Base-by-base conservation (phyloP, 495 filamentous ascomycete species). In the Terfezia boudieri region DNA sequence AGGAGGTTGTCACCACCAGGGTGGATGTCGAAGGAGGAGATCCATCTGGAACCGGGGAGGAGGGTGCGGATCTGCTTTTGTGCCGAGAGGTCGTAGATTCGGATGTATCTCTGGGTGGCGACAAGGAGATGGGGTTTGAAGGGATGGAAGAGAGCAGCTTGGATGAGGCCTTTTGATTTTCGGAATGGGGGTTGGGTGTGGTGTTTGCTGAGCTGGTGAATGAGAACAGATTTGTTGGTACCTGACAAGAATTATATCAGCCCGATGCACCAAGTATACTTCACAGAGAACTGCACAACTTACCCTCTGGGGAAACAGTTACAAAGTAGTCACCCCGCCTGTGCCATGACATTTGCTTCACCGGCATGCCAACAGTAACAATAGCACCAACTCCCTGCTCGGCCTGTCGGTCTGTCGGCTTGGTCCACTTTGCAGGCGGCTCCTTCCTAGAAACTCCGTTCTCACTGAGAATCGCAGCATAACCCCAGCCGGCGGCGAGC, bases 301-400 rank as follows among this genome's bases (percentile, higher is more conserved):
- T 55, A 57, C 55, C 54, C 11, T 55, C 69, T 7, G 90, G 87
- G 51, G 86, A 92, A 48, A 94, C 84, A 8, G 87, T 95, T 57
- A 86, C 76, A 66, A 98, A 82, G 72, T 94, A 94, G 66, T 95
- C 87, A 60, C 90, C 90, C 58, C 83, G 78, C 56, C 90, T 79
- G 70, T 98, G 90, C 86, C 86, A 96, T 60, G 78, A 79, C 61
- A 98, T 80, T n/a, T 84, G 80, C 70, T 94, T 96, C 59, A 90
- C 74, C 7, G 81, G 75, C 49, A 83, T 81, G 53, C 82, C 76
- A n/a, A 94, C 79, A 35, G 83, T 84, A 55, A 82, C 76, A 56
- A 82, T 80, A 50, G 83, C 76, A 56, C 83, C 73, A 9, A 94
- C 80, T 50, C 87, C 86, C 35, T 58, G 53, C 20, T 84, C 81